Evolutionary conservation across 331 rosid genomes (phyloP).

Genomic region (Stylosanthes scabra): DNA sequence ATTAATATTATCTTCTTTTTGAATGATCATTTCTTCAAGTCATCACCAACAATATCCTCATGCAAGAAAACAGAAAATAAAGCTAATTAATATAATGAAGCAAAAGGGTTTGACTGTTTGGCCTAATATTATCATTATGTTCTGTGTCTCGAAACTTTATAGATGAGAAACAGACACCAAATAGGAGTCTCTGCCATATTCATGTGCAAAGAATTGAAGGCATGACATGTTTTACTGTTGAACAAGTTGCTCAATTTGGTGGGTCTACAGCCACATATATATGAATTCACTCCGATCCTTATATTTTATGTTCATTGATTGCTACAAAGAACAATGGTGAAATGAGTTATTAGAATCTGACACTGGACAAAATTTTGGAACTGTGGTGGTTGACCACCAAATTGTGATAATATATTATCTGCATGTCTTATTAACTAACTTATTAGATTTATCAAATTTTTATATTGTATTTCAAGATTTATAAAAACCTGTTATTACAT

Average conservation of each 20-base stretch:
- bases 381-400: slow-evolving; percentile 48
- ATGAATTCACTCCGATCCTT: slow-evolving; percentile 38
- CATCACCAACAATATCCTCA: too few species aligned
- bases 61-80: background rate
- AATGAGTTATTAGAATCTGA: slow-evolving; percentile 48
- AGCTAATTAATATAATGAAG: background rate
- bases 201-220: slow-evolving; percentile 52
- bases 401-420: background rate
- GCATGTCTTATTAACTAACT: too few species aligned
- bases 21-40: background rate
- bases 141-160: slow-evolving; percentile 28
- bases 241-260: slow-evolving; percentile 40
- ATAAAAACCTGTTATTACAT: too few species aligned
- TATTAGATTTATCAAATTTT: too few species aligned
- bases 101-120: too few species aligned
- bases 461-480: too few species aligned
- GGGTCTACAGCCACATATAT: slow-evolving; percentile 47
- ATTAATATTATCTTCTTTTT: background rate
- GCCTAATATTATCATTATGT: slow-evolving; percentile 43
- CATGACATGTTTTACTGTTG: slow-evolving; percentile 46
- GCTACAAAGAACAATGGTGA: slow-evolving; percentile 33
- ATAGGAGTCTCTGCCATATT: slow-evolving; percentile 35
- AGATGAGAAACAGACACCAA: slow-evolving; percentile 27
- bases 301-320: slow-evolving; percentile 37
- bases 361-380: slow-evolving; percentile 40